Percentiles rank a stretch among this genome's conserved stretches.
Evolutionary conservation across 768 basidiomycete genomes (phyloP).

Genomic region (Lanmaoa pseudosensibilis): DNA sequence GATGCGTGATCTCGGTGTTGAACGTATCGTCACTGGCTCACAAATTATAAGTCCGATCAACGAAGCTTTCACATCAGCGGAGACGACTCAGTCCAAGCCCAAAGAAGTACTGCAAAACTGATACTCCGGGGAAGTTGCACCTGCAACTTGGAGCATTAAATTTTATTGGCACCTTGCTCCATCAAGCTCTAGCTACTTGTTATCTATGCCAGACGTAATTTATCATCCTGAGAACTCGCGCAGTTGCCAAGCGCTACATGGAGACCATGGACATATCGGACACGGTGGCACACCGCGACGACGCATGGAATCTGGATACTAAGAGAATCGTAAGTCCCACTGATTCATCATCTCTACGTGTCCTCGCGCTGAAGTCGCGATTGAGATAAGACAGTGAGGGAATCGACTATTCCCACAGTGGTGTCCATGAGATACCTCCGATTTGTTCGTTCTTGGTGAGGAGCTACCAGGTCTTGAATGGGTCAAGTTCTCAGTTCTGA

Average conservation of each 20-base stretch:
- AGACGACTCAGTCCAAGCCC: neutral
- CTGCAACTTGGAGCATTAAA: neutral
- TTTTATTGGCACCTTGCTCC: neutral
- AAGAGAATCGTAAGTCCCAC: neutral
- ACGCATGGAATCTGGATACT: neutral
- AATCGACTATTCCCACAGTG: neutral
- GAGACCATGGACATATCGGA: no score
- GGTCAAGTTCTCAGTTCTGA: neutral
- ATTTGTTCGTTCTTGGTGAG: neutral
- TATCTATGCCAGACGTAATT: neutral
- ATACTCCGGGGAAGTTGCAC: neutral
- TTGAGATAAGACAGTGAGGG: constrained; percentile 7
- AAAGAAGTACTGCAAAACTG: neutral
- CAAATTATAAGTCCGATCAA: neutral
- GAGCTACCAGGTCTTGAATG: neutral
- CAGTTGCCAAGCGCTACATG: no score
- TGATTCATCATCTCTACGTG: neutral
- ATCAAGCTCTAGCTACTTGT: neutral
- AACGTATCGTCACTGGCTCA: neutral
- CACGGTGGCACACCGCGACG: no score
- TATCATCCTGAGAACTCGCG: neutral
- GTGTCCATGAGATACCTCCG: neutral
- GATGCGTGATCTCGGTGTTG: neutral
- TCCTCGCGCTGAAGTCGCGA: neutral
- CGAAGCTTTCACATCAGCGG: constrained; percentile 3